phyloP scores from a whole-genome alignment of 805 yeast species.

The Saccharomycopsis fibuligera region DNA sequence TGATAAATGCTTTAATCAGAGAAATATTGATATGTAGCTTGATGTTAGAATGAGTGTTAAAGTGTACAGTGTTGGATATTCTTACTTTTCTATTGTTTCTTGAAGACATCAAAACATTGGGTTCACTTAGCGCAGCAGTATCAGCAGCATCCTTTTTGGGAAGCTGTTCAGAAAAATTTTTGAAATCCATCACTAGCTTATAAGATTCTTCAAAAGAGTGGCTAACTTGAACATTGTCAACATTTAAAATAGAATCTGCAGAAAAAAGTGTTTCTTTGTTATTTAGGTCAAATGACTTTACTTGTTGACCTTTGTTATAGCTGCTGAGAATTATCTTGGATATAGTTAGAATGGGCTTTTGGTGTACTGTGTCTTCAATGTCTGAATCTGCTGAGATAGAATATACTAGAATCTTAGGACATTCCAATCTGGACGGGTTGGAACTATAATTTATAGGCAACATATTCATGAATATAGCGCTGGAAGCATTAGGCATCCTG shows the following conservation, averaged over 20 bases:
- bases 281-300: constrained; percentile 5
- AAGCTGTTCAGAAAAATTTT: neutral
- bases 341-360: neutral
- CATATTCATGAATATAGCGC: neutral
- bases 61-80: constrained; percentile 9
- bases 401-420: constrained; percentile 1
- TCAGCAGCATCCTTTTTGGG: neutral
- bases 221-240: constrained; percentile 2
- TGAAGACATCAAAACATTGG: neutral
- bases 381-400: no score
- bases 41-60: neutral
- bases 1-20: neutral
- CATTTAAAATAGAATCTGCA: constrained; percentile 2
- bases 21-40: constrained; percentile 9
- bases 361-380: no score
- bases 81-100: constrained; percentile 10
- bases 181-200: neutral
- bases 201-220: neutral
- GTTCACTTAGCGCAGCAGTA: no score
- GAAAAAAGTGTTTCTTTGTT: constrained; percentile 8
- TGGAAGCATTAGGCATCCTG: neutral
- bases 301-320: constrained; percentile 2
- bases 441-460: constrained; percentile 12
- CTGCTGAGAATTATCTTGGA: neutral
- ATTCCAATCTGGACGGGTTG: neutral